These are phyloP conservation scores for Melampsora americana DNA, from an alignment of 1,284 basidiomycete genomes.

Conservation along the genomic window DNA sequence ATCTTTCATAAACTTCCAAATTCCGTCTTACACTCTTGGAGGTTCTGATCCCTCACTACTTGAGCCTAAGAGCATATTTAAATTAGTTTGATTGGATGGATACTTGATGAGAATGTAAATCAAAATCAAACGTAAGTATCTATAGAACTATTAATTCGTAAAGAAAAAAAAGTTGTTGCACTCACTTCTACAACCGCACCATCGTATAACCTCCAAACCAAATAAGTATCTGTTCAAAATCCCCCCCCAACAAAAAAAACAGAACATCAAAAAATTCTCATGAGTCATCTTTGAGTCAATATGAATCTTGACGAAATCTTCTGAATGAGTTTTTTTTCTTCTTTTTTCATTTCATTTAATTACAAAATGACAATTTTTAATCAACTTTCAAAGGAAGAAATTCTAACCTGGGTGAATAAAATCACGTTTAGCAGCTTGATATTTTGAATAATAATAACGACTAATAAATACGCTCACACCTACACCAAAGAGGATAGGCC, in stretches of 20 bases:
- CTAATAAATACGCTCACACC: constrained; percentile 36
- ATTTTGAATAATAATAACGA: constrained; percentile 41
- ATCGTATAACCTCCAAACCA: constrained; percentile 53
- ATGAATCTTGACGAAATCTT: background rate
- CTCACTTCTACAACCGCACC: constrained; percentile 52
- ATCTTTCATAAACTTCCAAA: background rate
- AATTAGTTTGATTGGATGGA: constrained; percentile 42
- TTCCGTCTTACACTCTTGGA: constrained; percentile 24
- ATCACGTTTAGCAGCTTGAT: constrained; percentile 39
- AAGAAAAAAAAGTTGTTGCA: constrained; percentile 46
- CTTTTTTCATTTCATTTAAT: too few relatives aligned
- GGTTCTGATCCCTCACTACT: constrained; percentile 39
- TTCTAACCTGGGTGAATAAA: constrained; percentile 25
- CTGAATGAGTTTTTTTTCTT: background rate
- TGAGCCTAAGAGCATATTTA: constrained; percentile 32
- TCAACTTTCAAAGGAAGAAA: too few relatives aligned
- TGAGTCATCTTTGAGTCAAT: background rate
- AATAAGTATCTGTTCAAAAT: constrained; percentile 47
- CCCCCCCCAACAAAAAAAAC: background rate
- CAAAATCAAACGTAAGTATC: constrained; percentile 44
- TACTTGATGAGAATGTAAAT: too few relatives aligned
- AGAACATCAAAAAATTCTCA: too few relatives aligned
- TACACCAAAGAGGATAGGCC: constrained; percentile 35
- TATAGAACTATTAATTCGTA: constrained; percentile 46
- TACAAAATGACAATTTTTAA: too few relatives aligned